Conservation (phyloP, 177 flowering plant species). For the Vitis hybrid region DNA sequence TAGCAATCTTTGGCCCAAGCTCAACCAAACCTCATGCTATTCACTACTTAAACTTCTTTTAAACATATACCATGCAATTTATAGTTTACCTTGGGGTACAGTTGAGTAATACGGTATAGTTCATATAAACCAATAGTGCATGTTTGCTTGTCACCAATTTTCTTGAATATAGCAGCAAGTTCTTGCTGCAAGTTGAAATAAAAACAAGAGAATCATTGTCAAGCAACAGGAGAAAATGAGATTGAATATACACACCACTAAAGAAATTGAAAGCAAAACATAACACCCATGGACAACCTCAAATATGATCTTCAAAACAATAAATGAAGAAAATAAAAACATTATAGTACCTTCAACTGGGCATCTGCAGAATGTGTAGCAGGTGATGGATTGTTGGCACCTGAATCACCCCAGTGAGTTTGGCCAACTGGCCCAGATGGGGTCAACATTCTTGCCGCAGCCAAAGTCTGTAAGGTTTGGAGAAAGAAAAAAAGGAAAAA, state of each 20-base stretch:
- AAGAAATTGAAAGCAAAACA: background rate
- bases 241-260: background rate
- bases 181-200: conserved; percentile 68
- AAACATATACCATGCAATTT: background rate
- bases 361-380: conserved; percentile 90
- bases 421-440: conserved; percentile 90
- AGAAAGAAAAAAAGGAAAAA: background rate
- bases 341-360: conserved; percentile 78
- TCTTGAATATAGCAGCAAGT: conserved; percentile 97
- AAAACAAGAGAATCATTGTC: background rate
- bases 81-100: conserved; percentile 80
- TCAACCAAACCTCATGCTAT: too few relatives aligned
- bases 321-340: background rate
- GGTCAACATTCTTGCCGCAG: conserved; percentile 98
- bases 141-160: conserved; percentile 98
- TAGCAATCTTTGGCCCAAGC: too few relatives aligned
- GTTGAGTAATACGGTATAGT: conserved; percentile 87
- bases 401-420: conserved; percentile 94
- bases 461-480: conserved; percentile 65
- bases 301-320: background rate
- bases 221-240: background rate
- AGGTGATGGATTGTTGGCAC: conserved; percentile 69
- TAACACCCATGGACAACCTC: background rate
- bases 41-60: background rate
- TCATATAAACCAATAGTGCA: conserved; percentile 92